A percentile compares a stretch with the other conserved stretches of the same genome.
phyloP scores from a whole-genome alignment of 805 yeast species.

The Metschnikowia borealis region DNA sequence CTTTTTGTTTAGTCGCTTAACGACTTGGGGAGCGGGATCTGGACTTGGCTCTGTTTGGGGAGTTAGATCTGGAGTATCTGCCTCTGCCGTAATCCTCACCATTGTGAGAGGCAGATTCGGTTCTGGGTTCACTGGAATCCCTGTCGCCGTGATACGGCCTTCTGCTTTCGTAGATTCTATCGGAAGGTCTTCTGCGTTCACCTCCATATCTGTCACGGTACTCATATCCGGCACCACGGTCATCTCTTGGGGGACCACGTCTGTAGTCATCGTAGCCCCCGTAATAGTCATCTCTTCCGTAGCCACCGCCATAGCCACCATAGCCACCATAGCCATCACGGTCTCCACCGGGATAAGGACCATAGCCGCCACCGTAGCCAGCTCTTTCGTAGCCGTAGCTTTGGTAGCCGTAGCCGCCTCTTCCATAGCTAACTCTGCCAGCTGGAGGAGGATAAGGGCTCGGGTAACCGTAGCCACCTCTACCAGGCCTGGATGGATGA shows the following conservation, averaged over 20 bases:
- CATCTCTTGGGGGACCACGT: conserved; percentile 15
- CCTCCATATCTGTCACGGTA: conserved; percentile 18
- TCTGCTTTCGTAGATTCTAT: conserved; percentile 12
- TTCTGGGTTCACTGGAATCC: conserved; percentile 15
- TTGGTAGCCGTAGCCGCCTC: conserved; percentile 23
- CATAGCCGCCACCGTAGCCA: conserved; percentile 21
- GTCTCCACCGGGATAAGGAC: conserved; percentile 6
- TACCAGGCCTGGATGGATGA: conserved; percentile 3
- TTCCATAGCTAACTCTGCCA: conserved; percentile 8
- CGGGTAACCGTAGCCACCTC: conserved; percentile 26
- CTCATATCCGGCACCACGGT: conserved; percentile 19
- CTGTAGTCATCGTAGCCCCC: conserved; percentile 20
- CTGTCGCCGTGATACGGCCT: conserved; percentile 12
- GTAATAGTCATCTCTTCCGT: conserved; percentile 13
- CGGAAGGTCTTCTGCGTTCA: conserved; percentile 12
- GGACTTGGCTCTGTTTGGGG: conserved; percentile 32
- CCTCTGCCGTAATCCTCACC: conserved; percentile 19
- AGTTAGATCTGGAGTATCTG: conserved; percentile 31
- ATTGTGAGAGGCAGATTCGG: conserved; percentile 5
- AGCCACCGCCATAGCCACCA: conserved; percentile 17
- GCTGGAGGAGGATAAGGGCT: conserved; percentile 18
- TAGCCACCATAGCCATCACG: conserved; percentile 8
- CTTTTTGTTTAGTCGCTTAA: conserved; percentile 8
- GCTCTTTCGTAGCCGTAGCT: conserved; percentile 20
- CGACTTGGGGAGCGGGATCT: conserved; percentile 35